Evolutionary conservation across 768 basidiomycete species (phyloP).

Genomic region (Trametes cinnabarina): DNA sequence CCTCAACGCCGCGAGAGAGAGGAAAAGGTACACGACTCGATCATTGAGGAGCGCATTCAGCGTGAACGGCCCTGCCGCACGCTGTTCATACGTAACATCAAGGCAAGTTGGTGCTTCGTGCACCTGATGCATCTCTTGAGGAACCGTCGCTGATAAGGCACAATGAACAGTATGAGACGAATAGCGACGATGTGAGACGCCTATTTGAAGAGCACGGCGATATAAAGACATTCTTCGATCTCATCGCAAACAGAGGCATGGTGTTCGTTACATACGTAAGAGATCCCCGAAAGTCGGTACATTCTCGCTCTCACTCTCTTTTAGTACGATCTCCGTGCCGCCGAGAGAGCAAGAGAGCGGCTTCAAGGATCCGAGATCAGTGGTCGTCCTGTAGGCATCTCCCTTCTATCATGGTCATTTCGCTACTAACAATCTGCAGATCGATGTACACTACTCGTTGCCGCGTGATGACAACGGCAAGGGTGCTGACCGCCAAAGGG

Average conservation of each 20-base stretch:
- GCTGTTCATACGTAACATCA: constrained; percentile 96
- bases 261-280: constrained; percentile 98
- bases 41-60: constrained; percentile 92
- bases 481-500: constrained; percentile 73
- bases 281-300: constrained; percentile 16
- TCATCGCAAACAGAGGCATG: constrained; percentile 95
- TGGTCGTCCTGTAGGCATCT: constrained; percentile 77
- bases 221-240: constrained; percentile 96
- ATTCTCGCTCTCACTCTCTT: neutral
- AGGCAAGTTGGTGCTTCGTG: constrained; percentile 59
- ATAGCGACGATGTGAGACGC: constrained; percentile 77
- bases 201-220: constrained; percentile 93
- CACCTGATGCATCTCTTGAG: neutral
- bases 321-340: constrained; percentile 90
- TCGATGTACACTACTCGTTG: constrained; percentile 97
- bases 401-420: neutral
- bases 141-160: neutral
- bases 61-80: constrained; percentile 94
- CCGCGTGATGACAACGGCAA: constrained; percentile 73
- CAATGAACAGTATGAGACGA: constrained; percentile 79
- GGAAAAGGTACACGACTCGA: constrained; percentile 86
- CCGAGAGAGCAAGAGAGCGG: constrained; percentile 87
- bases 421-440: constrained; percentile 48
- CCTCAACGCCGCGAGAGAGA: constrained; percentile 72
- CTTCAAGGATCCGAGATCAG: constrained; percentile 88